These are phyloP conservation scores for Macrophomina tecta DNA, from an alignment of 2,329 filamentous ascomycete species.

Conservation along the genomic window DNA sequence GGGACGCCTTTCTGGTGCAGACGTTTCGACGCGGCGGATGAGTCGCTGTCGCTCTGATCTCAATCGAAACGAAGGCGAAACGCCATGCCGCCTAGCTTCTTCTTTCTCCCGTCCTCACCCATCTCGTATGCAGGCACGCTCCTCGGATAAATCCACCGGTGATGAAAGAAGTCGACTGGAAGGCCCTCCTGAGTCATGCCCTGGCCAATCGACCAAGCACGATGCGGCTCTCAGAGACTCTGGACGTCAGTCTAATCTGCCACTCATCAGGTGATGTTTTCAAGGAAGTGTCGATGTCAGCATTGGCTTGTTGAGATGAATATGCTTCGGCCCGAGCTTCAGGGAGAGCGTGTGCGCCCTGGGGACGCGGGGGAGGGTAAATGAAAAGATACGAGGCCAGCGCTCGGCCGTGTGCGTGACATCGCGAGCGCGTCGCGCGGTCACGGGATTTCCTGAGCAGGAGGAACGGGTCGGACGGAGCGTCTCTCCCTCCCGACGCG, in stretches of 20 bases:
- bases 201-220: not conserved
- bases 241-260: not conserved
- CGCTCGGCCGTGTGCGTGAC: not conserved
- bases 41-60: not conserved
- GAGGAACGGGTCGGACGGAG: conserved; percentile 1
- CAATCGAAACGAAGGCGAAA: not conserved
- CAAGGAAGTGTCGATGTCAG: not conserved
- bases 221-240: not conserved
- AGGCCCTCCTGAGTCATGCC: not conserved
- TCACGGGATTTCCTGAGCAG: not conserved
- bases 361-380: conserved; percentile 3
- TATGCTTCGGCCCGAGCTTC: conserved; percentile 13
- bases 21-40: not conserved
- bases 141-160: not conserved
- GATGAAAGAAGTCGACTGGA: not conserved
- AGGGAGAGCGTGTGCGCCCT: not conserved
- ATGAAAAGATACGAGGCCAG: not conserved
- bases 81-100: not conserved
- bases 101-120: not conserved
- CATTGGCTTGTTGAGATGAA: not conserved
- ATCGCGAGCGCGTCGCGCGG: conserved; percentile 8
- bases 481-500: not conserved
- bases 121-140: not conserved
- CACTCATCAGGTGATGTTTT: not conserved
- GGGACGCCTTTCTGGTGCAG: conserved; percentile 1